Evolutionary conservation across 2,329 filamentous ascomycete genomes (phyloP).

Genomic region (Fusarium azukiicola): DNA sequence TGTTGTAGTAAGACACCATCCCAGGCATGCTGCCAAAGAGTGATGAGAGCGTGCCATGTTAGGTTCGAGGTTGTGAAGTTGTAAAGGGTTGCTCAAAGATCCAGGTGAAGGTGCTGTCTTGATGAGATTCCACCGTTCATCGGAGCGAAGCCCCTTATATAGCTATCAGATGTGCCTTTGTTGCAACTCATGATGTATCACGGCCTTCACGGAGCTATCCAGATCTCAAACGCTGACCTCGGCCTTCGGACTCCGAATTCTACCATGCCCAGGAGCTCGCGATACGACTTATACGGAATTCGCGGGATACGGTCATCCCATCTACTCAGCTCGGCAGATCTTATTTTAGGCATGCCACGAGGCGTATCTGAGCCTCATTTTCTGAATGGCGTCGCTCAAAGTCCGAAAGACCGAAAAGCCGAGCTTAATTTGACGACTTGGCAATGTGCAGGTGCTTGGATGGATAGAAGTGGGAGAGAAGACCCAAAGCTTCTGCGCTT

Average conservation of each 20-base stretch:
- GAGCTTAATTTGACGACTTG: background rate
- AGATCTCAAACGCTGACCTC: background rate
- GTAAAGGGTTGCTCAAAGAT: background rate
- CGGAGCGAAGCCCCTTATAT: background rate
- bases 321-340: background rate
- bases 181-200: background rate
- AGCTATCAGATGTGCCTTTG: background rate
- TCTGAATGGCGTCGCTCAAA: background rate
- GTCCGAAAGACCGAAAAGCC: background rate
- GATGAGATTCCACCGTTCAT: background rate
- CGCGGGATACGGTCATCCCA: background rate
- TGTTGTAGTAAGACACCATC: background rate
- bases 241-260: background rate
- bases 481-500: background rate
- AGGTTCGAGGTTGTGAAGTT: background rate
- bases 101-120: background rate
- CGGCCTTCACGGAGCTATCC: background rate
- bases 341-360: conserved; percentile 10
- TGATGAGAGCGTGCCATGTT: background rate
- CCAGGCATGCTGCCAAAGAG: background rate
- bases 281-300: background rate
- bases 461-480: background rate
- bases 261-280: background rate
- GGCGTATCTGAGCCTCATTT: background rate
- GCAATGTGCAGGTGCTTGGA: background rate